Percentiles rank a stretch among this genome's conserved stretches.
Evolutionary conservation across 495 filamentous ascomycete genomes (phyloP).

Genomic region (Daldinia grandis): DNA sequence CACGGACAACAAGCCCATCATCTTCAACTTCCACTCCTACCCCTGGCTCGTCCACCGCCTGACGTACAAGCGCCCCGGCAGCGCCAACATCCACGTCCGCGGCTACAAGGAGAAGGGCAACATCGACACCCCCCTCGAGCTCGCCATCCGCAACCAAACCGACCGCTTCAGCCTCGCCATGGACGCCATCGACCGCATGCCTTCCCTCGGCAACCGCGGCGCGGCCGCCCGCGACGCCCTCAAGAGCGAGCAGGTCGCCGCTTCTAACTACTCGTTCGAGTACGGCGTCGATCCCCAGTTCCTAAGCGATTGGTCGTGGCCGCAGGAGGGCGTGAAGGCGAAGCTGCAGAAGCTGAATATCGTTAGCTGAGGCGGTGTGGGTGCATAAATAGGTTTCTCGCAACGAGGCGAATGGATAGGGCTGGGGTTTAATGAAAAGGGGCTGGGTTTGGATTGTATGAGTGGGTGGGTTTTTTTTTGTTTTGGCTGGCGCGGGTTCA

Average conservation of each 20-base stretch:
- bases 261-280: conserved; percentile 67
- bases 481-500: neutral
- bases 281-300: conserved; percentile 71
- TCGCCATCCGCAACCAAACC: conserved; percentile 75
- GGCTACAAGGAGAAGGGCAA: conserved; percentile 80
- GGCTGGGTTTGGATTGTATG: conserved; percentile 14
- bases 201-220: conserved; percentile 64
- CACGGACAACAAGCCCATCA: conserved; percentile 70
- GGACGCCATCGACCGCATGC: conserved; percentile 72
- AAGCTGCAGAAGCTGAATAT: conserved; percentile 30
- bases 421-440: conserved; percentile 3
- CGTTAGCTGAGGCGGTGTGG: neutral
- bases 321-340: conserved; percentile 50
- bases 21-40: conserved; percentile 84
- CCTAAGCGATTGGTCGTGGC: conserved; percentile 72
- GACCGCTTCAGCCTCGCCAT: conserved; percentile 77
- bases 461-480: conserved; percentile 21
- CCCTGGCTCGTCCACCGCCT: conserved; percentile 78
- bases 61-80: conserved; percentile 72
- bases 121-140: conserved; percentile 77
- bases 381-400: neutral
- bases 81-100: conserved; percentile 70
- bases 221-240: conserved; percentile 67
- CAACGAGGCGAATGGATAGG: neutral
- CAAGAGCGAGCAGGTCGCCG: conserved; percentile 64